Base-by-base conservation (phyloP, 306 rosid species). In the Spatholobus suberectus region DNA sequence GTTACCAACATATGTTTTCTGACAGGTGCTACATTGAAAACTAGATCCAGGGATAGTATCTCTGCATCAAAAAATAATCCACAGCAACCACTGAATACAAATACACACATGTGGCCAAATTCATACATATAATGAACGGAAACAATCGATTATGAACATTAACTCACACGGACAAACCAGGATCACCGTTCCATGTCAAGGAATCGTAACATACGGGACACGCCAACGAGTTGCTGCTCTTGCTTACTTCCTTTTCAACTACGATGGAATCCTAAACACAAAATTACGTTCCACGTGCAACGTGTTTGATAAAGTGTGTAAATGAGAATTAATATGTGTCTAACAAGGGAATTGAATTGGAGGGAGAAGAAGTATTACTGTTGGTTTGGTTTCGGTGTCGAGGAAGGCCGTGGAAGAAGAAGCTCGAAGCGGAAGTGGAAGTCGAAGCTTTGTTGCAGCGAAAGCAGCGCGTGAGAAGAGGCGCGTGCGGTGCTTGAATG, bases 171-270 rank as follows among this genome's bases (percentile, higher is more conserved):
- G 95, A 90, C 35, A 91, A 84, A 74, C 20, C 88, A n/a, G 81
- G 80, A 62, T 40, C 81, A 69, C 76, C 75, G 11, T n/a, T 76
- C 85, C 73, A 76, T 37, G 85, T 73, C 71, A 95, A 77, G 17
- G 89, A 87, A 9, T 88, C 86, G 51, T 86, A 92, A 77, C 99
- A 93, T 17, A 95, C 80, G 20, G 98, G 97, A 78, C 99, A 95
- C 72, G 98, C 99, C 83, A 95, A 86, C n/a, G 85, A 63, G 70
- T 83, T 85, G 26, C 75, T 62, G 68, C 77, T 83, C 49, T 11
- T 46, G 73, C 78, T 70, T 26, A 17, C 85, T 58, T 87, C 89
- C 58, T 87, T 85, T 76, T 90, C 92, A 34, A 82, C 89, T 13
- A 57, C 58, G 29, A 76, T 3, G 51, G 93, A 81, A 14, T 80